Evolutionary conservation across 1,139 yeast genomes (phyloP), one percentile per base, ranked within the genome.

Genomic region (Kodamaea arcana): DNA sequence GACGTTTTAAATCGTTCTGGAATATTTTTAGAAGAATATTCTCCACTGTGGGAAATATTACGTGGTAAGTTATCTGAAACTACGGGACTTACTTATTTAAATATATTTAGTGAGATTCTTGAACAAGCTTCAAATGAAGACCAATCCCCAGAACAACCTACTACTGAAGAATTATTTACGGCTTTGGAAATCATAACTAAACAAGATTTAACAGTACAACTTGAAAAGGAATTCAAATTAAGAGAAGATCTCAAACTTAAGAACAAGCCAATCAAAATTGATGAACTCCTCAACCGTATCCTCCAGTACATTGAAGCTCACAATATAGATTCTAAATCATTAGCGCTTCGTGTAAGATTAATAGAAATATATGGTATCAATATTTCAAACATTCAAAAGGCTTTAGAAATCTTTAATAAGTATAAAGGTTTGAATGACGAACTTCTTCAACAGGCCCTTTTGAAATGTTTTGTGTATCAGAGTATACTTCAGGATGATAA

Each of bases 351-450:
- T 24, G 41, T 60, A 24, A 50, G 52, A 30, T 28, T 64, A 2
- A 40, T 74, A 16, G 68, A 68, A 39, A 43, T 55, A 4, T 55
- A 58, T 31, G 80, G 78, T 1, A 55, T 67, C 41, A 46, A 59
- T 40, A 43, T 44, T n/a, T 45, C 53, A 31, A 52, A 64, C 35
- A 46, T 62, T 9, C 57, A 59, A 3, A 37, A 36, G 8, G 55
- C 64, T 2, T 49, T 65, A 29, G 50, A 51, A 29, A 58, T 56
- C 37, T 68, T 50, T 38, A 69, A 66, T 39, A 44, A 49, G 12
- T 65, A 60, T 29, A 60, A 53, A 15, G 54, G 58, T 34, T 56
- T 51, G 39, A 72, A 71, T 2, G 40, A 64, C 17, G 71, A 66
- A 12, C 42, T 60, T 9, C 51, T 65, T 5, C 71, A 66, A 38